Evolutionary conservation across 371 early-diverging fungal species (phyloP).

Genomic region (Nematocida sp.): DNA sequence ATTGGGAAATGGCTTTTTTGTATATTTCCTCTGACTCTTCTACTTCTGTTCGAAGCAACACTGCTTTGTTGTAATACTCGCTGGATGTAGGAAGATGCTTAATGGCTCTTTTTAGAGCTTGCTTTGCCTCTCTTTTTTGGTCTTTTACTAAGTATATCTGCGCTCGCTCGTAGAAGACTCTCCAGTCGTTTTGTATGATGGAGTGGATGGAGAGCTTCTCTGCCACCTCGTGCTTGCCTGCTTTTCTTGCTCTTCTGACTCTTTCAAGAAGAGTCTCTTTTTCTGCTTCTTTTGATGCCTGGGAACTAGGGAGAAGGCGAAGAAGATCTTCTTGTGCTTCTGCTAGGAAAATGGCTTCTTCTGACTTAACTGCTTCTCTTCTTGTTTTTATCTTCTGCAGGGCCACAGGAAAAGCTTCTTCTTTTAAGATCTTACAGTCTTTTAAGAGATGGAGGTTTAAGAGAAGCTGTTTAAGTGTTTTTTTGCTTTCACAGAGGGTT

Average conservation of each 20-base stretch:
- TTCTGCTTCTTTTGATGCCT: conserved; percentile 1
- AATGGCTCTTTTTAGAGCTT: conserved; percentile 53
- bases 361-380: conserved; percentile 3
- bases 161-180: conserved; percentile 62
- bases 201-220: conserved; percentile 34
- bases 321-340: conserved; percentile 23
- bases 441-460: conserved; percentile 22
- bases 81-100: conserved; percentile 21
- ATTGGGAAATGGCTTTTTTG: conserved; percentile 18
- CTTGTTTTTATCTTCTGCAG: conserved; percentile 3
- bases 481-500: conserved; percentile 1
- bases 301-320: background rate
- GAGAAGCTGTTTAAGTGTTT: conserved; percentile 3
- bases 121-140: conserved; percentile 56
- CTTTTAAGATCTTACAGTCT: conserved; percentile 23
- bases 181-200: conserved; percentile 58
- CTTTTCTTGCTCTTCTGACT: conserved; percentile 22
- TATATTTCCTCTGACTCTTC: conserved; percentile 52
- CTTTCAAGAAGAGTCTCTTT: conserved; percentile 28
- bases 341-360: conserved; percentile 7
- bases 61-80: conserved; percentile 19
- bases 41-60: conserved; percentile 52
- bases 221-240: conserved; percentile 35
- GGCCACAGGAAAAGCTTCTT: conserved; percentile 22
- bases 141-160: conserved; percentile 52